phyloP scores from a whole-genome alignment of 352 stramenopile genomes.

The Phytophthora megakarya region DNA sequence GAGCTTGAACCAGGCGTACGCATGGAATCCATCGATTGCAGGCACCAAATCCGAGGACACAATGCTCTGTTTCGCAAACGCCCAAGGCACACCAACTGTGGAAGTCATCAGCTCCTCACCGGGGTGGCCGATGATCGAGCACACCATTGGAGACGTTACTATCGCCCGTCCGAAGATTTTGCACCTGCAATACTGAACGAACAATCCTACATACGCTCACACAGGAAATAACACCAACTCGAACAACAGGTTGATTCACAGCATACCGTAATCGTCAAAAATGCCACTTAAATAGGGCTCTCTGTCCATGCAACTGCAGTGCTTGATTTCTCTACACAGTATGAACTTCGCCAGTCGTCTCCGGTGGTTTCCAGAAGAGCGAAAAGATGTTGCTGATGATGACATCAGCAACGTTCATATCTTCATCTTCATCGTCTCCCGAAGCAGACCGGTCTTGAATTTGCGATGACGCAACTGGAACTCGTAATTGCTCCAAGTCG shows the following conservation, averaged over 20 bases:
- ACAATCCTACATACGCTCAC: background rate
- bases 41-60: conserved; percentile 81
- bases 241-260: too few species aligned
- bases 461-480: conserved; percentile 4
- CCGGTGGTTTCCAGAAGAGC: conserved; percentile 73
- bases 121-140: conserved; percentile 55
- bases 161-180: conserved; percentile 63
- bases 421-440: conserved; percentile 34
- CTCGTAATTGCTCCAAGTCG: conserved; percentile 30
- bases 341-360: conserved; percentile 39
- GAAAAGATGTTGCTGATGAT: conserved; percentile 89
- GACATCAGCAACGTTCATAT: conserved; percentile 70
- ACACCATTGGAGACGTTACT: conserved; percentile 52
- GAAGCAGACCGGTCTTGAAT: background rate
- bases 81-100: conserved; percentile 33
- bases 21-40: conserved; percentile 75
- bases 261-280: conserved; percentile 5
- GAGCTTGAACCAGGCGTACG: conserved; percentile 57
- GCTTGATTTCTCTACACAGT: conserved; percentile 41
- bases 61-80: conserved; percentile 43
- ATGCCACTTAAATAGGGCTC: conserved; percentile 21
- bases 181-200: conserved; percentile 55
- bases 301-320: background rate
- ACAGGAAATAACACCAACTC: background rate
- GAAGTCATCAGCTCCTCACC: conserved; percentile 65